A percentile compares a stretch with the other conserved stretches of the same genome.
phyloP scores from a whole-genome alignment of 495 filamentous ascomycete species.

The Choiromyces venosus region DNA sequence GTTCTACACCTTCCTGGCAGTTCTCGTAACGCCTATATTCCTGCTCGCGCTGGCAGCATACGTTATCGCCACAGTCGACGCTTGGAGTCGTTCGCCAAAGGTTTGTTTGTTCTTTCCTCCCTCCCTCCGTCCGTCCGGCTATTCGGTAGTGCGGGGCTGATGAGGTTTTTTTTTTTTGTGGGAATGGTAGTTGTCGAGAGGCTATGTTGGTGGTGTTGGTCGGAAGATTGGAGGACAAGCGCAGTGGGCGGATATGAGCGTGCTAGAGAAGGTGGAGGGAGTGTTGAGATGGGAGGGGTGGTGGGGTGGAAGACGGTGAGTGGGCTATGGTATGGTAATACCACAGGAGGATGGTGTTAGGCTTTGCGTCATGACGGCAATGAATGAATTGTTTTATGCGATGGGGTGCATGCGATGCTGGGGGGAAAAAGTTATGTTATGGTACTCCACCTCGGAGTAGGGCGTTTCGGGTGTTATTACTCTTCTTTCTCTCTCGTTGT shows the following conservation, averaged over 20 bases:
- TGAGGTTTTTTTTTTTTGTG: no score
- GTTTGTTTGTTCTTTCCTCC: not conserved
- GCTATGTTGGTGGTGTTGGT: not conserved
- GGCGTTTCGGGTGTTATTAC: constrained; percentile 1
- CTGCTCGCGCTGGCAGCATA: not conserved
- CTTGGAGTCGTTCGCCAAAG: not conserved
- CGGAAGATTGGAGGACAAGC: not conserved
- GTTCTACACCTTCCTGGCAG: not conserved
- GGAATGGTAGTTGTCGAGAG: not conserved
- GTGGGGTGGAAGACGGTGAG: not conserved
- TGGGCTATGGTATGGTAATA: no score
- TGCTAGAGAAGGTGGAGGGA: not conserved
- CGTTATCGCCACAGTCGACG: not conserved
- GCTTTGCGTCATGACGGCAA: not conserved
- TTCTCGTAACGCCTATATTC: not conserved
- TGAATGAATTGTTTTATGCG: not conserved
- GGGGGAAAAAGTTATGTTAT: not conserved
- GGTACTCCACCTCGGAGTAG: not conserved
- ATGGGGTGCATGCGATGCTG: no score
- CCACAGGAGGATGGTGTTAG: no score
- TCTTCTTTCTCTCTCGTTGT: not conserved
- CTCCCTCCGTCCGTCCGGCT: not conserved
- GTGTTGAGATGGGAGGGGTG: constrained; percentile 3
- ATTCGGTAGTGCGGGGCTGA: no score
- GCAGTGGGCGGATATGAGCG: not conserved